Evolutionary conservation across 164 flowering plant genomes (phyloP), one percentile per base, ranked within the genome.

Genomic region (Litsea cubeba): DNA sequence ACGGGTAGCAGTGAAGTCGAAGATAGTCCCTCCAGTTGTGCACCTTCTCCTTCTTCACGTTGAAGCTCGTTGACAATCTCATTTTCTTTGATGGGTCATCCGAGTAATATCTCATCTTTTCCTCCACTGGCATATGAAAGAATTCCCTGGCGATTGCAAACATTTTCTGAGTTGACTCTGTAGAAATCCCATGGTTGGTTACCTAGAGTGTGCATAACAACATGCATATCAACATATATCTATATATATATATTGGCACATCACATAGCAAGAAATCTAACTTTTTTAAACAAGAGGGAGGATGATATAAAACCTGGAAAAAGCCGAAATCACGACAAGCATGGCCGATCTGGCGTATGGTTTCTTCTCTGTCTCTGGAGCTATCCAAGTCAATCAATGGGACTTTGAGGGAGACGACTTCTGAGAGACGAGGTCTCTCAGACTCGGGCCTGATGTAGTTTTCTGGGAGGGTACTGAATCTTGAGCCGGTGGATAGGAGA

Each of bases 11-110:
- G 74, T 90, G 93, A 65, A 92, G 93, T 54, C 97, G 77, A 1
- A 92, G 88, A 76, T 90, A 92, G 73, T 92, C 97, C 67, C 95
- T 83, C 97, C 97, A 92, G 73, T 92, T 92, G 54, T 86, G 90
- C 20, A 92, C 82, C 12, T 81, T 80, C 80, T 92, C 97, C 65
- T 88, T 92, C 8, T 80, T 87, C 28, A 87, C 85, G 67, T 91
- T 91, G 50, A 89, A 91, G 64, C 97, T 91, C 0, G 97, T 90
- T 0, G 94, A 88, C 50, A 91, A 74, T 46, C 97, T 89, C 80
- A 81, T 75, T 5, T 94, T 89, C 83, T 89, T 85, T 0, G 77
- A 40, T 3, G 84, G 87, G 51, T 85, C 87, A 18, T 83, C 80
- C 0, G 84, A 81, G 73, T 81, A 83, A 23, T 81, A 50, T 82